phyloP scores from a whole-genome alignment of 345 rosid species.

The Kandelia obovata region DNA sequence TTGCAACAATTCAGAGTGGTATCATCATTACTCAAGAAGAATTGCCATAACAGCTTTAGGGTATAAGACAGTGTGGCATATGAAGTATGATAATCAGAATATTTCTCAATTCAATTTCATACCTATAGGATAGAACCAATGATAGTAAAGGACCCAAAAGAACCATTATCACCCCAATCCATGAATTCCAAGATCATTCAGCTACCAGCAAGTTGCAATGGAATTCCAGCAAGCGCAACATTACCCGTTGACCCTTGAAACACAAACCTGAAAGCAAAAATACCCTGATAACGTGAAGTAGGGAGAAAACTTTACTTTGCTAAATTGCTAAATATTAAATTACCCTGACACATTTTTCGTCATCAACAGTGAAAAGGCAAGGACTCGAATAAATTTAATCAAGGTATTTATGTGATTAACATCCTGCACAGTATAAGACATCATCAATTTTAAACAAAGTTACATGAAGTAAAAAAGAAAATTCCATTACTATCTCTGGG shows the following conservation, averaged over 20 bases:
- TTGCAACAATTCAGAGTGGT: no score
- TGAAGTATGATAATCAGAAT: not conserved
- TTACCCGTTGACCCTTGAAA: constrained; percentile 97
- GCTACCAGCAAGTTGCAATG: constrained; percentile 80
- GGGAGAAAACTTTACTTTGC: not conserved
- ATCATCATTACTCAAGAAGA: no score
- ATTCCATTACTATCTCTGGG: no score
- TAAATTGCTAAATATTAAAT: not conserved
- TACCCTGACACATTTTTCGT: constrained; percentile 90
- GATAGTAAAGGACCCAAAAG: constrained; percentile 67
- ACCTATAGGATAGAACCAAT: constrained; percentile 72
- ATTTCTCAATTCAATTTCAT: constrained; percentile 4
- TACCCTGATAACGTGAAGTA: constrained; percentile 4
- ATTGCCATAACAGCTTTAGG: no score
- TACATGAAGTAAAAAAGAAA: not conserved
- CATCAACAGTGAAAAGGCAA: constrained; percentile 89
- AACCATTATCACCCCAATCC: constrained; percentile 89
- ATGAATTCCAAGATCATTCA: constrained; percentile 82
- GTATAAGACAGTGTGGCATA: not conserved
- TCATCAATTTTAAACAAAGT: constrained; percentile 13
- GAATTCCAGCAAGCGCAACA: constrained; percentile 96
- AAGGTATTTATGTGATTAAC: constrained; percentile 91
- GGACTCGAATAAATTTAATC: constrained; percentile 74
- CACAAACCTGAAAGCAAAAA: constrained; percentile 66
- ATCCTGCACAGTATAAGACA: constrained; percentile 54